Conservation (phyloP, 225 moss, liverwort and hornwort species). For the Antitrichia curtipendula region DNA sequence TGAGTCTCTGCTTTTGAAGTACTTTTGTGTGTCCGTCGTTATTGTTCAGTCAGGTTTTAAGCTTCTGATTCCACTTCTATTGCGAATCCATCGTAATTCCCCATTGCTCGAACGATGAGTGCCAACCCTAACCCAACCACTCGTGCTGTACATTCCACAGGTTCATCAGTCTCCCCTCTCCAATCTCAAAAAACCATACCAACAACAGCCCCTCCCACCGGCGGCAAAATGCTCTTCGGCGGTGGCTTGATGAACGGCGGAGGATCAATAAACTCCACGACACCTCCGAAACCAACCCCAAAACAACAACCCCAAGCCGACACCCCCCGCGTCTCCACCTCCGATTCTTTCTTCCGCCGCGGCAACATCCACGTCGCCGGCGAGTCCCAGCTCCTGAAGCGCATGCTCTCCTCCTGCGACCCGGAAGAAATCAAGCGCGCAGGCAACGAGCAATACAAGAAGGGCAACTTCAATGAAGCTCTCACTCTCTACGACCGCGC, state of each 20-base stretch:
- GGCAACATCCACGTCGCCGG: conserved; percentile 28
- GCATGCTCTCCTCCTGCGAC: conserved; percentile 49
- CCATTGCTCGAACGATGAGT: too few species aligned
- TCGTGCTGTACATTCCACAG: background rate
- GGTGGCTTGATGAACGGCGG: conserved; percentile 7
- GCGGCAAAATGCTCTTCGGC: conserved; percentile 34
- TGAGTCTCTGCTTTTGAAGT: background rate
- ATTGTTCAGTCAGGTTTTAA: background rate
- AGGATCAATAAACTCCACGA: background rate
- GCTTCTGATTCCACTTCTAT: too few species aligned
- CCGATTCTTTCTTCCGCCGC: conserved; percentile 11
- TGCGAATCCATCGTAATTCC: background rate
- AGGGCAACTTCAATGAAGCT: conserved; percentile 71
- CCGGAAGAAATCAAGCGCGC: conserved; percentile 73
- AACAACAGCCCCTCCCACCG: conserved; percentile 8
- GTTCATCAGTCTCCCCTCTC: conserved; percentile 14
- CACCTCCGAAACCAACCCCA: background rate
- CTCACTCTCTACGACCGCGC: conserved; percentile 75
- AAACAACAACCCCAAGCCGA: background rate
- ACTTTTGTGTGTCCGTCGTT: background rate
- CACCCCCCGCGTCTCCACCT: conserved; percentile 13
- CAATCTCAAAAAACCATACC: conserved; percentile 5
- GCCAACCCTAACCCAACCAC: too few species aligned
- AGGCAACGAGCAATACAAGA: conserved; percentile 87
- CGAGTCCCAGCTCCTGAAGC: conserved; percentile 41